Evolutionary conservation across 805 yeast genomes (phyloP), one percentile per base, ranked within the genome.

Genomic region (Metschnikowia henanensis): DNA sequence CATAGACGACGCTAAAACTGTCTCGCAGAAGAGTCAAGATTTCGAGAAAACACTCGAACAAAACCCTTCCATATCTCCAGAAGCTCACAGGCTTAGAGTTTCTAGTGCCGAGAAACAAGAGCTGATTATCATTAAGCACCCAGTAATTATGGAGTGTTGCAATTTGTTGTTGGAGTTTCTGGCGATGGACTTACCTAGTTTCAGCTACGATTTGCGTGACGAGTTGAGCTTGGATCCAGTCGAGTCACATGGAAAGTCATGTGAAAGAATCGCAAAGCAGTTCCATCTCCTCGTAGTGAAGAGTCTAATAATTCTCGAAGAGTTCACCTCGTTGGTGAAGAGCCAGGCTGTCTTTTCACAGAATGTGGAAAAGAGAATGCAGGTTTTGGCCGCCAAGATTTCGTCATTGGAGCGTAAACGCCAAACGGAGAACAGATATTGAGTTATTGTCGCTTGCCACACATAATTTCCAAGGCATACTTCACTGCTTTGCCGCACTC

Each of bases 271-370:
- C 2, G 43, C 60, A 1, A 39, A 43, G 4, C 43, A 49, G 13
- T 55, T 57, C 34, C 64, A 63, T 30, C 23, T 47, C 28, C 41
- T 64, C 13, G 56, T 59, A 9, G 50, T 60, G 7, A 66, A 65
- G 39, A 62, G 57, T 32, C 55, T 68, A 55, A 41, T 65, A 13
- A 55, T 66, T 15, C 51, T 59, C 15, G 69, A 66, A 37, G 55
- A 53, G 47, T 66, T 59, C 43, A 47, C 56, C 5, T 45, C 42
- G 6, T 30, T 63, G 36, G 39, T 60, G 33, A 26, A 51, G 15
- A 32, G 43, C 18, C 68, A 68, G 40, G 59, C 61, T 31, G 40
- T 45, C 8, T 62, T 55, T 35, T 65, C 72, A 70, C 30, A 50
- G n/a, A 45, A 51, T 9, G 49, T 53, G 6, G 60, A 59, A n/a